Evolutionary conservation across 139 green algal species (phyloP).

Genomic region (Chlorella sp.): DNA sequence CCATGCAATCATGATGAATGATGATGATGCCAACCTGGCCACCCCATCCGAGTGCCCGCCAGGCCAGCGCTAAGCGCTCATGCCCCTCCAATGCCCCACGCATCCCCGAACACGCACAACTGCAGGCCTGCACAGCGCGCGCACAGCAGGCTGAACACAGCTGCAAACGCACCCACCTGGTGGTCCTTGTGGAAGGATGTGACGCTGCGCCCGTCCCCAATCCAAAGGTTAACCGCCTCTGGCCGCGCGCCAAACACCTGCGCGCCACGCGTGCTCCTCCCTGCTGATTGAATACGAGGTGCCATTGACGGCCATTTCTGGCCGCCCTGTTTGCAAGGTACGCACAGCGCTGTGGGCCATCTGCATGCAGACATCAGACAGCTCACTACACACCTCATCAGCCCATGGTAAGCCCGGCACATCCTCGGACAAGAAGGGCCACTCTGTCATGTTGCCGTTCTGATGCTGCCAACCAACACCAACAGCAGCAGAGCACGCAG

Average conservation of each 20-base stretch:
- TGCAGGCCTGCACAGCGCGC: background rate
- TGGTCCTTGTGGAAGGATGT: conserved; percentile 82
- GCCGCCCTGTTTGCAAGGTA: background rate
- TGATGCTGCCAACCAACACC: no score
- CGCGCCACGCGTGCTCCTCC: conserved; percentile 22
- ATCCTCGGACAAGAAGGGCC: background rate
- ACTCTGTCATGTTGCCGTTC: background rate
- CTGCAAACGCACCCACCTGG: background rate
- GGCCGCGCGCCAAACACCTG: conserved; percentile 37
- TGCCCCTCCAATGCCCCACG: background rate
- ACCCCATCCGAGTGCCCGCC: background rate
- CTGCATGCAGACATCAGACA: background rate
- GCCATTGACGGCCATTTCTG: background rate
- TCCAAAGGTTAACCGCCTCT: conserved; percentile 48
- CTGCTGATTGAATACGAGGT: background rate
- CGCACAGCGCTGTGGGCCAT: background rate
- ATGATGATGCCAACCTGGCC: background rate
- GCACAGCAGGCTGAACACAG: background rate
- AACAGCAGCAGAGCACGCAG: no score
- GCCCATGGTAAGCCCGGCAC: no score
- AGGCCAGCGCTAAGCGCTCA: background rate
- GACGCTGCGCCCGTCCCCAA: conserved; percentile 63
- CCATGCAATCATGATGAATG: background rate
- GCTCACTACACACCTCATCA: no score
- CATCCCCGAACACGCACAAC: background rate